A percentile compares a stretch with the other conserved stretches of the same genome.
These are phyloP conservation scores for Mycogone perniciosa DNA, from an alignment of 2,329 filamentous ascomycete species.

Conservation along the genomic window DNA sequence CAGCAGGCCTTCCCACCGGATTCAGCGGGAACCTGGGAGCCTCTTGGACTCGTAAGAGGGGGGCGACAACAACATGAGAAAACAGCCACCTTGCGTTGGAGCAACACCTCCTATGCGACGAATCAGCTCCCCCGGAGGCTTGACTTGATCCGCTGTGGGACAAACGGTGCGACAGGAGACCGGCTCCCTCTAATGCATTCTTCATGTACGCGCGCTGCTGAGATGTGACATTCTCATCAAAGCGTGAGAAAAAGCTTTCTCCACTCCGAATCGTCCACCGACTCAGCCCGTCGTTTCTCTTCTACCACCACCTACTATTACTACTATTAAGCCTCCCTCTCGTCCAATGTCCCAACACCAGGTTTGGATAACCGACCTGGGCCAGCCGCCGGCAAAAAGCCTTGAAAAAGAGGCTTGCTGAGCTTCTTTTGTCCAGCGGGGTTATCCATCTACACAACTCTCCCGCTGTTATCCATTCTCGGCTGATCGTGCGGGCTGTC, in stretches of 20 bases:
- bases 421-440: not conserved
- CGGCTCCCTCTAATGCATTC: not conserved
- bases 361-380: not conserved
- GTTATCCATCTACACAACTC: not conserved
- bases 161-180: constrained; percentile 3
- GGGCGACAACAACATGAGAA: not conserved
- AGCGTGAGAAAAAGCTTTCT: not conserved
- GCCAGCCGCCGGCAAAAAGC: not conserved
- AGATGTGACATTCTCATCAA: not conserved
- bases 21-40: too few relatives aligned
- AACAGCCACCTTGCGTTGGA: not conserved
- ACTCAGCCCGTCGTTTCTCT: not conserved
- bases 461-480: too few relatives aligned
- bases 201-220: not conserved
- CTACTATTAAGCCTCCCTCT: not conserved
- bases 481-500: not conserved
- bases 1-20: too few relatives aligned
- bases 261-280: not conserved
- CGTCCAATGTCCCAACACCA: not conserved
- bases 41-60: not conserved
- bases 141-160: not conserved
- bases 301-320: not conserved
- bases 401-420: not conserved
- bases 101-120: not conserved
- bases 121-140: not conserved